These are phyloP conservation scores for Epichloe festucae DNA, from an alignment of 2,329 filamentous ascomycete genomes.

Conservation along the genomic window DNA sequence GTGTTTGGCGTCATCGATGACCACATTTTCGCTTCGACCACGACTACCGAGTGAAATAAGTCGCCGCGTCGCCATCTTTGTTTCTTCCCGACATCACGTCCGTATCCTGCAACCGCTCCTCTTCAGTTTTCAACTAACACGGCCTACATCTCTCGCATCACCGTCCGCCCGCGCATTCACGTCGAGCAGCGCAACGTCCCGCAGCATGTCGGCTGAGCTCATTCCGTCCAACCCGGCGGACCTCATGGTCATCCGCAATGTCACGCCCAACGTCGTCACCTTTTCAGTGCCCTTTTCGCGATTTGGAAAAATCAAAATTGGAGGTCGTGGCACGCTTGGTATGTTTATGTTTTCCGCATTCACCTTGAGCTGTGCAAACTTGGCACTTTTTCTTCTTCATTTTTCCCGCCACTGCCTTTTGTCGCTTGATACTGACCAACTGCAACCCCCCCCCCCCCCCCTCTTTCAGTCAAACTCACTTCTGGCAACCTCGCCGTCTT, in stretches of 20 bases:
- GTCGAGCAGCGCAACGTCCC: conserved; percentile 5
- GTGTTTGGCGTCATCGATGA: conserved; percentile 2
- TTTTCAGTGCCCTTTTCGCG: conserved; percentile 76
- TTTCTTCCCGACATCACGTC: not conserved
- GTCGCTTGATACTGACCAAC: not conserved
- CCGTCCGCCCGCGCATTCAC: conserved; percentile 3
- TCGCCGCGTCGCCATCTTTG: not conserved
- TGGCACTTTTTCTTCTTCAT: not conserved
- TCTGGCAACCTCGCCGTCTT: conserved; percentile 75
- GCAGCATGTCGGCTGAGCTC: conserved; percentile 41
- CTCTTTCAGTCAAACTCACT: conserved; percentile 54
- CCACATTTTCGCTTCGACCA: not conserved
- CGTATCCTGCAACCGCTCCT: not conserved
- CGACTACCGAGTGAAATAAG: not conserved
- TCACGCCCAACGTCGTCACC: conserved; percentile 67
- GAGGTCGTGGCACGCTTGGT: conserved; percentile 79
- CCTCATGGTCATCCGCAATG: conserved; percentile 79
- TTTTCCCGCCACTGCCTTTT: not conserved
- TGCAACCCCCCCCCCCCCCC: not conserved
- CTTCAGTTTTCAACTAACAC: not conserved
- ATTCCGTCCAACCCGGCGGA: conserved; percentile 60
- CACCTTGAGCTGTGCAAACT: too few species aligned
- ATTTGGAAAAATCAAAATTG: conserved; percentile 67
- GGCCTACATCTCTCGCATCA: not conserved
- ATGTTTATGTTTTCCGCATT: conserved; percentile 32